These are phyloP conservation scores for Bryum argenteum DNA, from an alignment of 225 moss, liverwort and hornwort genomes.

Conservation along the genomic window DNA sequence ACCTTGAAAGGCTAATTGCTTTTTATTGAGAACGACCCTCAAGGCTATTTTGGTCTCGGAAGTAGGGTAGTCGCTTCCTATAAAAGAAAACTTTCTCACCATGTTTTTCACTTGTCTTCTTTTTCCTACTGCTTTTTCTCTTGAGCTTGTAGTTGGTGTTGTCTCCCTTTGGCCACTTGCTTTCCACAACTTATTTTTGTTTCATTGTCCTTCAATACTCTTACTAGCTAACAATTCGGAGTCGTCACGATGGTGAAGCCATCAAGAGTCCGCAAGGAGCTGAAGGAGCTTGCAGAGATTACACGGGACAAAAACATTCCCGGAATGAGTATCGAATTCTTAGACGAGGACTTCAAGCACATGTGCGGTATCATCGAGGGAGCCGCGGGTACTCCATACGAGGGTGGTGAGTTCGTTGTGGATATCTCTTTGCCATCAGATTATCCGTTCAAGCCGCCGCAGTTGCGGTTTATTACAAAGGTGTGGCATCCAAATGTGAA, in stretches of 20 bases:
- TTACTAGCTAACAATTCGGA: too few relatives aligned
- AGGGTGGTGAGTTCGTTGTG: slow-evolving; percentile 82
- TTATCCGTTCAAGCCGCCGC: slow-evolving; percentile 97
- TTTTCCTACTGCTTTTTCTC: too few relatives aligned
- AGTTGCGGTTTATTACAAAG: slow-evolving; percentile 99
- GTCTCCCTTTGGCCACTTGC: too few relatives aligned
- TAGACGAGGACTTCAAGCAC: slow-evolving; percentile 77
- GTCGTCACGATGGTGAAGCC: slow-evolving; percentile 82
- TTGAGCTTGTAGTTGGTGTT: too few relatives aligned
- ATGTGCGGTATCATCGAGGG: slow-evolving; percentile 94
- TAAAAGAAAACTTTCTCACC: too few relatives aligned
- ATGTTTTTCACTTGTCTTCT: too few relatives aligned
- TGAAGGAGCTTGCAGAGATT: slow-evolving; percentile 91
- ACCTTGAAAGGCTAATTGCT: too few relatives aligned
- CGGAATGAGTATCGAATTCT: slow-evolving; percentile 82
- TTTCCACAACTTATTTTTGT: too few relatives aligned
- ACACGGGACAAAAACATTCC: slow-evolving; percentile 86
- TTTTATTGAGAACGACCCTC: too few relatives aligned
- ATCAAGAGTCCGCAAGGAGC: slow-evolving; percentile 76
- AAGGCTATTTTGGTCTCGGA: too few relatives aligned
- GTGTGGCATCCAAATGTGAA: slow-evolving; percentile 99
- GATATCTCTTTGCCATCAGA: slow-evolving; percentile 88
- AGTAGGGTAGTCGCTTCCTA: too few relatives aligned
- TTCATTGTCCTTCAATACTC: too few relatives aligned
- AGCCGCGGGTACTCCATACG: slow-evolving; percentile 88